A percentile compares a stretch with the other conserved stretches of the same genome.
These are phyloP conservation scores for Penicillium verrucosum DNA, from an alignment of 2,329 filamentous ascomycete species.

Conservation along the genomic window DNA sequence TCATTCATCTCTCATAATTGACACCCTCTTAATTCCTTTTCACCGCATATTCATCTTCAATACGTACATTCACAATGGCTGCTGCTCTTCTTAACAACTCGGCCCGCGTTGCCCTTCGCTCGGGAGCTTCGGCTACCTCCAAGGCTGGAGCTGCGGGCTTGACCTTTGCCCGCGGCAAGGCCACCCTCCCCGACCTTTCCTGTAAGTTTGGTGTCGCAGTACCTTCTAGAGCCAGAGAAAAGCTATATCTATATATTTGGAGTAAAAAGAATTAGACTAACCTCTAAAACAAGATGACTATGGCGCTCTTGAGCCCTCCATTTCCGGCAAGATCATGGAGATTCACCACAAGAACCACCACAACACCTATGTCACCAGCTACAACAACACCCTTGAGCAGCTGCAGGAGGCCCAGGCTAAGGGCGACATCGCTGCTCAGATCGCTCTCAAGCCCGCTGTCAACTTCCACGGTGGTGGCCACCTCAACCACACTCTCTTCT, in stretches of 20 bases:
- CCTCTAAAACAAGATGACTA: slow-evolving; percentile 71
- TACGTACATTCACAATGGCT: slow-evolving; percentile 58
- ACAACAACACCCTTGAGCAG: slow-evolving; percentile 76
- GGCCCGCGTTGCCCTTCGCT: slow-evolving; percentile 69
- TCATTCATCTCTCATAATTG: slow-evolving; percentile 10
- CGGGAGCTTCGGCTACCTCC: slow-evolving; percentile 53
- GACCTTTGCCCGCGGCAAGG: slow-evolving; percentile 80
- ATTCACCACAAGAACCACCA: slow-evolving; percentile 93
- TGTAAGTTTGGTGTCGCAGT: slow-evolving; percentile 52
- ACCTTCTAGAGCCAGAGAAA: not conserved
- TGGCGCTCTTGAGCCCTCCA: slow-evolving; percentile 78
- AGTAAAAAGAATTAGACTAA: not conserved
- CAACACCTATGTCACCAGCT: slow-evolving; percentile 86
- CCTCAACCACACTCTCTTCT: slow-evolving; percentile 63
- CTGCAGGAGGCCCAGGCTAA: slow-evolving; percentile 57
- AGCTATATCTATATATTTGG: not conserved
- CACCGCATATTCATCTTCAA: not conserved
- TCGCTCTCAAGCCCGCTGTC: slow-evolving; percentile 58
- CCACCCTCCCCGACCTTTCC: slow-evolving; percentile 83
- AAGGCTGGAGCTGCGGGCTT: slow-evolving; percentile 65
- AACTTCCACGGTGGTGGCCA: slow-evolving; percentile 65
- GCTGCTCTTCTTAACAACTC: slow-evolving; percentile 69
- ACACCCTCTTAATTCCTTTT: not conserved
- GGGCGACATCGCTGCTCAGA: slow-evolving; percentile 55
- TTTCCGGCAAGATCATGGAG: slow-evolving; percentile 94